A percentile compares a stretch with the other conserved stretches of the same genome.
These are phyloP conservation scores for Botryotinia convoluta DNA, from an alignment of 2,329 filamentous ascomycete genomes.

Conservation along the genomic window DNA sequence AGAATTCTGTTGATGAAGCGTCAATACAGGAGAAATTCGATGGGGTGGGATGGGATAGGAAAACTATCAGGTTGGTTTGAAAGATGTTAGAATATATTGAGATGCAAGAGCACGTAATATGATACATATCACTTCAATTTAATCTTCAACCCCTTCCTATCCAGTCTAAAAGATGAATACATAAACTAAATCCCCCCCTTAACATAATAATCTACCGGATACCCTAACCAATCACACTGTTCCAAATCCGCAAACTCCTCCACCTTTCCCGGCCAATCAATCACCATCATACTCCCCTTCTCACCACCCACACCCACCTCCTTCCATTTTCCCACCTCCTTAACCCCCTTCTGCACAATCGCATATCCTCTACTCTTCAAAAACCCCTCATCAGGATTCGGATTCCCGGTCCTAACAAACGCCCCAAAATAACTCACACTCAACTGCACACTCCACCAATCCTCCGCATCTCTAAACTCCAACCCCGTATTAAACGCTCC, in stretches of 20 bases:
- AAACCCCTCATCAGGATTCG: slow-evolving; percentile 46
- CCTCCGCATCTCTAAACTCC: slow-evolving; percentile 44
- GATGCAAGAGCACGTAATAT: too few species aligned
- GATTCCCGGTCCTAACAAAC: slow-evolving; percentile 47
- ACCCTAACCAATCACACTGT: slow-evolving; percentile 48
- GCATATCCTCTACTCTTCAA: slow-evolving; percentile 45
- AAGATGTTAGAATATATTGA: too few species aligned
- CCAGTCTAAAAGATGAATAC: fast-evolving
- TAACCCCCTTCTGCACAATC: slow-evolving; percentile 22
- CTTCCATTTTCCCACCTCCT: neutral
- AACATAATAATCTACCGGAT: slow-evolving; percentile 44
- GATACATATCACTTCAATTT: neutral
- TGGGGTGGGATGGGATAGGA: neutral
- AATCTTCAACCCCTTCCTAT: neutral
- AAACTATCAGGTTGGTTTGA: neutral
- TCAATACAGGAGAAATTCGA: neutral
- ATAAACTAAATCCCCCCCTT: slow-evolving; percentile 23
- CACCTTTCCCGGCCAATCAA: slow-evolving; percentile 46
- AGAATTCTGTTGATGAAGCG: neutral
- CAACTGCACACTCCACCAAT: slow-evolving; percentile 47
- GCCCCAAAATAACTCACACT: slow-evolving; percentile 47
- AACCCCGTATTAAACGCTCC: slow-evolving; percentile 40
- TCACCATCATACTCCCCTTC: slow-evolving; percentile 43
- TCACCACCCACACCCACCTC: slow-evolving; percentile 43
- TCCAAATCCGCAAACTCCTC: slow-evolving; percentile 46